A percentile compares a stretch with the other conserved stretches of the same genome.
Evolutionary conservation across 441 rosid genomes (phyloP).

Genomic region (Euphorbia corollata): DNA sequence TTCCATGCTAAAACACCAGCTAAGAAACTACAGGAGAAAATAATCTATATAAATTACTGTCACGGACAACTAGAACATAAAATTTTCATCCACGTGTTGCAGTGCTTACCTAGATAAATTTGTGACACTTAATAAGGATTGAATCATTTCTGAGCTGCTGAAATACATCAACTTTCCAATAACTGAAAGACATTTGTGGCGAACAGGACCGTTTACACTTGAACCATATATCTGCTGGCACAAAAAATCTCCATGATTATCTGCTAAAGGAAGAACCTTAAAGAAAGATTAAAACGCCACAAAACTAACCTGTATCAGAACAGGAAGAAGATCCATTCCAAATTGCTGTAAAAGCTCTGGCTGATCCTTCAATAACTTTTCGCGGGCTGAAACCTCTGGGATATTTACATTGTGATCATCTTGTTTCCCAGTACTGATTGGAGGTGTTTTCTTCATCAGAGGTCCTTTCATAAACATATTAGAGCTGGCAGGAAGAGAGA

Average conservation of each 20-base stretch:
- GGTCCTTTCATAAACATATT: slow-evolving; percentile 71
- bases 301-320: slow-evolving; percentile 75
- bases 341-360: slow-evolving; percentile 95
- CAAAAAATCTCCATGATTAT: slow-evolving; percentile 17
- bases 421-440: slow-evolving; percentile 61
- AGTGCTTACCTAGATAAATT: slow-evolving; percentile 79
- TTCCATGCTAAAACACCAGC: slow-evolving; percentile 99
- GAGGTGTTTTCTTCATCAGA: slow-evolving; percentile 51
- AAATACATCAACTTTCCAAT: slow-evolving; percentile 96
- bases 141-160: slow-evolving; percentile 86
- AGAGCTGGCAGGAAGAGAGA: slow-evolving; percentile 75
- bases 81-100: slow-evolving; percentile 10
- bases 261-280: slow-evolving; percentile 5
- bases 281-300: not conserved
- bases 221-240: slow-evolving; percentile 88
- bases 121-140: slow-evolving; percentile 68
- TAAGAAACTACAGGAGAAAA: slow-evolving; percentile 56
- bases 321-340: slow-evolving; percentile 97
- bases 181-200: slow-evolving; percentile 95
- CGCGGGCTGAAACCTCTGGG: slow-evolving; percentile 64
- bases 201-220: slow-evolving; percentile 91
- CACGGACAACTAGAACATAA: not conserved
- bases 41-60: slow-evolving; percentile 15
- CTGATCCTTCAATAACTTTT: slow-evolving; percentile 77
- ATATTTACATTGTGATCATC: slow-evolving; percentile 52